phyloP scores from a whole-genome alignment of 2,329 filamentous ascomycete species.

The Akanthomyces uredinophilus region DNA sequence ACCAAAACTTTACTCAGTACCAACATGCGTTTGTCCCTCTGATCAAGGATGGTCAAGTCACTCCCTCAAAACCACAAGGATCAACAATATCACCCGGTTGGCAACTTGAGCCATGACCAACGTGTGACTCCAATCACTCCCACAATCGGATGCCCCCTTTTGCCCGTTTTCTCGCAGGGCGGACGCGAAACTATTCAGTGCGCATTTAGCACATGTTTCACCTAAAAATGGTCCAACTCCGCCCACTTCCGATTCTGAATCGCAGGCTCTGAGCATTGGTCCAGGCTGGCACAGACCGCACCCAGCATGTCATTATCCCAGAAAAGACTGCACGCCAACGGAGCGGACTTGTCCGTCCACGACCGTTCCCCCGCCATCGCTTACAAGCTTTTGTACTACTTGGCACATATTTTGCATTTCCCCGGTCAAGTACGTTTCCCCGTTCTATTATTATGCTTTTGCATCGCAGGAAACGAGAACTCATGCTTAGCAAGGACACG shows the following conservation, averaged over 20 bases:
- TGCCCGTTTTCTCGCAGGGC: not conserved
- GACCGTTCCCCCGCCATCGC: not conserved
- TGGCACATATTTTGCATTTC: constrained; percentile 5
- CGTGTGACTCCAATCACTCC: not conserved
- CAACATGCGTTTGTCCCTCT: not conserved
- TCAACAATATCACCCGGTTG: not conserved
- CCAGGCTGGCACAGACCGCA: not conserved
- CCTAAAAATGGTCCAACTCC: constrained; percentile 10
- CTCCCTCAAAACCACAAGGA: not conserved
- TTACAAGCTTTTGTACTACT: not conserved
- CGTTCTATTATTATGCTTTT: not conserved
- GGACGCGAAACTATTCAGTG: constrained; percentile 8
- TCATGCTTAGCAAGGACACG: not conserved
- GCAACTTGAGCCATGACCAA: not conserved
- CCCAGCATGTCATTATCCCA: not conserved
- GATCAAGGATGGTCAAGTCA: not conserved
- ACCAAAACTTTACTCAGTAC: no score
- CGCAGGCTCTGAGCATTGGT: not conserved
- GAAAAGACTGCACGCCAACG: not conserved
- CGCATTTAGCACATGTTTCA: constrained; percentile 4
- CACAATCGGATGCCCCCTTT: not conserved
- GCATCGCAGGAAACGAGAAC: not conserved
- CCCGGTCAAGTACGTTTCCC: no score
- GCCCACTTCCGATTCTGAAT: not conserved
- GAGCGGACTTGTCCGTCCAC: not conserved